phyloP scores from a whole-genome alignment of 345 rosid species.

The Eucalyptus tenuipes region DNA sequence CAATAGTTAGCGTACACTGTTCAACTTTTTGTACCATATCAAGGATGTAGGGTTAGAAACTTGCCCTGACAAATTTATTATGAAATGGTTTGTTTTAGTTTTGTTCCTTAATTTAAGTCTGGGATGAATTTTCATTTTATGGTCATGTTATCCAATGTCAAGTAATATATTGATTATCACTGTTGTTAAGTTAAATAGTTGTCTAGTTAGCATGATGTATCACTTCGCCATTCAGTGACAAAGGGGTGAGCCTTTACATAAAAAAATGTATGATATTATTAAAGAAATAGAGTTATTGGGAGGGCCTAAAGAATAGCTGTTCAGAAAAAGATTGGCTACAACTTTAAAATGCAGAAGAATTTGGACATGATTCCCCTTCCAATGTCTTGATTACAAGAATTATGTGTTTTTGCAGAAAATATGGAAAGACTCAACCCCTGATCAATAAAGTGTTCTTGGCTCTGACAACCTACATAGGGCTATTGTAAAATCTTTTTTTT shows the following conservation, averaged over 20 bases:
- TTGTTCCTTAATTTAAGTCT: neutral
- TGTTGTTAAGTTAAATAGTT: neutral
- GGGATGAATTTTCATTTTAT: neutral
- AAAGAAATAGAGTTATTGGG: neutral
- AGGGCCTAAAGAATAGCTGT: neutral
- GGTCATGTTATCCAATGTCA: neutral
- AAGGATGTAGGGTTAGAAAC: neutral
- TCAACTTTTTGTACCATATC: neutral
- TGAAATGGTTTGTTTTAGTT: neutral
- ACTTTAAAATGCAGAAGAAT: neutral
- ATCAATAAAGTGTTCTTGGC: neutral
- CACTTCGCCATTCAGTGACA: neutral
- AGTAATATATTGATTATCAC: neutral
- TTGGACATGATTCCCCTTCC: neutral
- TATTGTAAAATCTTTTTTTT: neutral
- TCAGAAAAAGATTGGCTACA: neutral
- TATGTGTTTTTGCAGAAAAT: neutral
- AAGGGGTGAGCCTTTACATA: neutral
- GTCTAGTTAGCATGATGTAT: neutral
- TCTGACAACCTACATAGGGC: neutral
- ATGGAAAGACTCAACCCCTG: neutral
- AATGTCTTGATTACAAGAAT: neutral
- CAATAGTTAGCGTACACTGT: neutral
- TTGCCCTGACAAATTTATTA: neutral
- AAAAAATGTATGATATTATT: neutral